Evolutionary conservation across 129 eudicot genomes (phyloP).

Genomic region (Silybum marianum): DNA sequence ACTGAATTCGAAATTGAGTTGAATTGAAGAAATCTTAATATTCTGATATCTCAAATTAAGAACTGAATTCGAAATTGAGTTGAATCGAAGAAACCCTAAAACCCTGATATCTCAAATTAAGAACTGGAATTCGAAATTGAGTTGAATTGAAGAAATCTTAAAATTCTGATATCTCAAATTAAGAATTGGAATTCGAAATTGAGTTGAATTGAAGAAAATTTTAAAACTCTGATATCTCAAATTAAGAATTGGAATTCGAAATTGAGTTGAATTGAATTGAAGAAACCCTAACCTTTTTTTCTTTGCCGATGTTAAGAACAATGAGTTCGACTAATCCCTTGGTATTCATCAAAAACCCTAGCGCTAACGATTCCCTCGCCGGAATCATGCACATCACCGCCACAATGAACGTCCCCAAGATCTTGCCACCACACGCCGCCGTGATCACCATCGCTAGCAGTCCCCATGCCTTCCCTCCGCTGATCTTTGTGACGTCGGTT

Average conservation of each 20-base stretch:
- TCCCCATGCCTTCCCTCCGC: constrained; percentile 72
- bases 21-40: constrained; percentile 26
- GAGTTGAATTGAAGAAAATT: constrained; percentile 12
- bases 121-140: neutral
- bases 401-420: constrained; percentile 67
- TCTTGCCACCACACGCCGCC: constrained; percentile 81
- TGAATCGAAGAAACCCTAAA: constrained; percentile 19
- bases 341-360: constrained; percentile 87
- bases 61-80: neutral
- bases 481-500: constrained; percentile 65
- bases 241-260: neutral
- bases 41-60: too few relatives aligned
- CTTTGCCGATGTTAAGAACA: constrained; percentile 87
- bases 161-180: too few relatives aligned
- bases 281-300: constrained; percentile 65
- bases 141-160: too few relatives aligned
- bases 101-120: neutral
- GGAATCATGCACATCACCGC: constrained; percentile 65
- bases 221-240: too few relatives aligned
- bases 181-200: neutral
- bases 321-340: constrained; percentile 94
- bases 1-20: neutral
- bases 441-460: constrained; percentile 65
- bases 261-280: too few relatives aligned
- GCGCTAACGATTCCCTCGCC: constrained; percentile 61